Conservation (phyloP, 306 rosid species). For the Begonia fuchsioides region DNA sequence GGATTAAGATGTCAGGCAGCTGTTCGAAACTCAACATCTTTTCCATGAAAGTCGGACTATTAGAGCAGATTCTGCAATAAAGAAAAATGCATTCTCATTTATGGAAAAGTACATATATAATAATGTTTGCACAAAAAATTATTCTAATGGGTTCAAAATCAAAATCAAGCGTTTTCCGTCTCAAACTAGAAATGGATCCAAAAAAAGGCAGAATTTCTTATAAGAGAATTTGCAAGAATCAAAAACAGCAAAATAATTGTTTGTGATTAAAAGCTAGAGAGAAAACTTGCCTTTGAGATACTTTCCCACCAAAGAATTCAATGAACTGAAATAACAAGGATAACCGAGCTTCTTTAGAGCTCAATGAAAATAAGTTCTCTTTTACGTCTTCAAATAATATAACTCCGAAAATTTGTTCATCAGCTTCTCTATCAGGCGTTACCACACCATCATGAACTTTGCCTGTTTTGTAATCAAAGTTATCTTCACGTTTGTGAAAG, state of each 20-base stretch:
- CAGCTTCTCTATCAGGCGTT: conserved; percentile 36
- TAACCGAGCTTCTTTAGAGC: conserved; percentile 59
- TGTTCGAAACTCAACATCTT: conserved; percentile 50
- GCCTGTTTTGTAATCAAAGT: conserved; percentile 31
- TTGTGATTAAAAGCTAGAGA: conserved; percentile 1
- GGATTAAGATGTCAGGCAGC: conserved; percentile 46
- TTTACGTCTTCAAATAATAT: conserved; percentile 75
- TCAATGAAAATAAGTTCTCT: conserved; percentile 69
- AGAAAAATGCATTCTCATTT: conserved; percentile 4
- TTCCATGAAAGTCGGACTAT: conserved; percentile 58
- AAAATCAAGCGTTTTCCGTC: no score
- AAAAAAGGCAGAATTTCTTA: no score
- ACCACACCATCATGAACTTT: conserved; percentile 18
- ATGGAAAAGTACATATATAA: no score
- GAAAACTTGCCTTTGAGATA: conserved; percentile 54
- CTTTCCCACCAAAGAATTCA: conserved; percentile 77
- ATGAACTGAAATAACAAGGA: conserved; percentile 56
- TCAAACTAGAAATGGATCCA: no score
- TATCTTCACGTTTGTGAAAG: conserved; percentile 3
- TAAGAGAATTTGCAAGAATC: no score
- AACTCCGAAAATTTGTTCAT: conserved; percentile 57
- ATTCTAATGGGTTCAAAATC: no score
- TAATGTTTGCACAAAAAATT: no score
- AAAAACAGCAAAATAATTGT: background rate
- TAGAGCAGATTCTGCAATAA: conserved; percentile 49